Percentiles rank a stretch among this genome's conserved stretches.
Evolutionary conservation across 306 rosid genomes (phyloP).

Genomic region (Alnus rubra): DNA sequence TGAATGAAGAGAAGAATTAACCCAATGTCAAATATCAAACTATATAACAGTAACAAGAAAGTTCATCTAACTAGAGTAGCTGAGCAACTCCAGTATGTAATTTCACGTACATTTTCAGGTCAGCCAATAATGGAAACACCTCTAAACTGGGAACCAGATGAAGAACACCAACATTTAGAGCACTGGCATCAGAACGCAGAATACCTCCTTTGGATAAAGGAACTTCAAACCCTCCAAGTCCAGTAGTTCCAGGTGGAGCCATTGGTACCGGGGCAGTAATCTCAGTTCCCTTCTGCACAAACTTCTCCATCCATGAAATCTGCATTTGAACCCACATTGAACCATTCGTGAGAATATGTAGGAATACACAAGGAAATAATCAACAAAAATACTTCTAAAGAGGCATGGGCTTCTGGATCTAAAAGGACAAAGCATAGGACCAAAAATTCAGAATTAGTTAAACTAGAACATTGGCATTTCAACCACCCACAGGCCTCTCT

Average conservation of each 20-base stretch:
- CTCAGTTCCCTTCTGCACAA: conserved; percentile 87
- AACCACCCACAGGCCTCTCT: conserved; percentile 12
- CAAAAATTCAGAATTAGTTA: conserved; percentile 10
- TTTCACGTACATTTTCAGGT: conserved; percentile 70
- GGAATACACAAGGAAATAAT: conserved; percentile 6
- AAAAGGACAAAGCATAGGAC: not conserved
- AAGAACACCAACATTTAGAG: conserved; percentile 92
- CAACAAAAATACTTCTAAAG: conserved; percentile 3
- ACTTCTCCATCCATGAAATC: conserved; percentile 99
- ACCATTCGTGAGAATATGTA: not conserved
- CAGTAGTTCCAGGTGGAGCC: conserved; percentile 92
- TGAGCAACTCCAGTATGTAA: conserved; percentile 11
- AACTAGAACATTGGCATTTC: conserved; percentile 13
- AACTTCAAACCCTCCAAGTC: conserved; percentile 98
- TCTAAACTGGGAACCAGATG: conserved; percentile 92
- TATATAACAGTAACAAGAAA: not conserved
- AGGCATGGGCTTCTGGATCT: not conserved
- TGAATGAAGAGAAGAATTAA: not conserved
- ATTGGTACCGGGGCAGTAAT: conserved; percentile 97
- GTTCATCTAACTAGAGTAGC: not conserved
- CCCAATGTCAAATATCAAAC: not conserved
- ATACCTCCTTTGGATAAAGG: conserved; percentile 86
- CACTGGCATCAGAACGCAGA: conserved; percentile 95
- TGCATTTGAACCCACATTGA: conserved; percentile 35
- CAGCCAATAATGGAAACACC: conserved; percentile 88